Conservation (phyloP, 352 stramenopile species). For the Pythium phragmitis region DNA sequence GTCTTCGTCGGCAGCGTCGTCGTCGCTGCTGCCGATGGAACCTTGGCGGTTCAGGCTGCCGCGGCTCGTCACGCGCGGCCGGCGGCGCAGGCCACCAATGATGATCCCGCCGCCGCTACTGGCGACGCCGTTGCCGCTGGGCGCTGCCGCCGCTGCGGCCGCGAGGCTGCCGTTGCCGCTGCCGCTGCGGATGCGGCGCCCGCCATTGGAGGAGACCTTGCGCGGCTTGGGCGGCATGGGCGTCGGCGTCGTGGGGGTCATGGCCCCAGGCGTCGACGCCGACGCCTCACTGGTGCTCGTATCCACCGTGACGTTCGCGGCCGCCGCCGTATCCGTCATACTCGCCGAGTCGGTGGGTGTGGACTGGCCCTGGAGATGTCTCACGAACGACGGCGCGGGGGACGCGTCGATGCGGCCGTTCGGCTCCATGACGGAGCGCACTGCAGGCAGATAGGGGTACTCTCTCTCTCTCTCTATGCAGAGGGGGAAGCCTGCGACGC, state of each 20-base stretch:
- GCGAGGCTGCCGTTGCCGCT: slow-evolving; percentile 48
- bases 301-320: neutral
- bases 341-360: neutral
- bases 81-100: slow-evolving; percentile 37
- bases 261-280: neutral
- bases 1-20: slow-evolving; percentile 19
- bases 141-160: slow-evolving; percentile 18
- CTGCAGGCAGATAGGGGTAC: neutral
- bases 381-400: neutral
- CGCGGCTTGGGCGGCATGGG: slow-evolving; percentile 39
- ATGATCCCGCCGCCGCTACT: slow-evolving; percentile 27
- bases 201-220: slow-evolving; percentile 18
- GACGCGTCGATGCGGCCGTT: neutral
- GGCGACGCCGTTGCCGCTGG: neutral
- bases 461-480: neutral
- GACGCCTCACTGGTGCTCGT: neutral
- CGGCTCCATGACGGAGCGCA: neutral
- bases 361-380: slow-evolving; percentile 1
- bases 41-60: slow-evolving; percentile 16
- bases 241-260: slow-evolving; percentile 1
- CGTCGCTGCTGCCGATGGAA: slow-evolving; percentile 32
- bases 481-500: neutral
- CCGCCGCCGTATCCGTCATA: neutral
- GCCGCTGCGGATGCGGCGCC: slow-evolving; percentile 46
- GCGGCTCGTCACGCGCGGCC: slow-evolving; percentile 29